Evolutionary conservation across 345 rosid genomes (phyloP), one percentile per base, ranked within the genome.

Genomic region (Pistacia vera): DNA sequence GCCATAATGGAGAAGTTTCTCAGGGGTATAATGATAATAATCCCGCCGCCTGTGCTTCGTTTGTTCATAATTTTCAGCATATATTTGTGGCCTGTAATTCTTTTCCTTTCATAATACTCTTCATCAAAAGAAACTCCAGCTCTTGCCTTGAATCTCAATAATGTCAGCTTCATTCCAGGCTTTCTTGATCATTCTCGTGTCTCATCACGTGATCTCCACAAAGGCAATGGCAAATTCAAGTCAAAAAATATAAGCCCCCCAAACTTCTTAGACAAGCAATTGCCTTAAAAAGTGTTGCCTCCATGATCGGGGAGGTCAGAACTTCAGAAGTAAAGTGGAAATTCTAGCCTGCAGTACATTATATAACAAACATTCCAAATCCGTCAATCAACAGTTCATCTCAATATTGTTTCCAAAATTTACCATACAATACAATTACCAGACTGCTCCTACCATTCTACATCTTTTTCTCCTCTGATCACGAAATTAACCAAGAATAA

Each of bases 1-100:
- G 99, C 98, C 96, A 92, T 83, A 95, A 76, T 1, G 97, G 91
- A 56, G 94, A 80, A 72, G 93, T 83, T 70, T 93, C 75, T 93
- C 97, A 0, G 80, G 92, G 12, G 89, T 87, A 69, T 93, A 92
- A 83, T 89, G 99, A 81, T 95, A 87, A 82, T 78, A 89, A 81
- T 89, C 81, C 61, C 93, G 83, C 61, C 93, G 83, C 71, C 91
- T 63, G 71, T 88, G 81, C 85, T 90, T 93, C 2, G 90, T 86
- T 80, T 85, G 86, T 25, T 90, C 97, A 17, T 76, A 93, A 79
- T 58, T 84, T n/a, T n/a, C n/a, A n/a, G n/a, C n/a, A n/a, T n/a
- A n/a, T n/a, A n/a, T n/a, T 66, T 95, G 96, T 14, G 94, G 97
- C 71, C 70, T 82, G 83, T 93, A 91, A 80, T 87, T 87, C 90